phyloP scores from a whole-genome alignment of 805 yeast species.

The Lipomyces japonicus region DNA sequence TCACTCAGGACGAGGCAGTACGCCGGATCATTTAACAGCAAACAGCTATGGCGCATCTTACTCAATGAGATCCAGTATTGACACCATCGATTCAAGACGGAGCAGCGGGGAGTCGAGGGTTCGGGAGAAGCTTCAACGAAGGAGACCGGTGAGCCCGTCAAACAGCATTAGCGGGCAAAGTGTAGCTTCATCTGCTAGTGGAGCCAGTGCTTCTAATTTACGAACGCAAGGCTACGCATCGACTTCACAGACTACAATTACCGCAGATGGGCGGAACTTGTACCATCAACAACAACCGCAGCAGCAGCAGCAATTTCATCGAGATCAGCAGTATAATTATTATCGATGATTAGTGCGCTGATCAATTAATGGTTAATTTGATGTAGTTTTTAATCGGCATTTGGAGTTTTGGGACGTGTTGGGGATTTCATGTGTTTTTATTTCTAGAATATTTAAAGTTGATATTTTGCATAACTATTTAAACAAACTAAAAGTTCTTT shows the following conservation, averaged over 20 bases:
- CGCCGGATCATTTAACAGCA: background rate
- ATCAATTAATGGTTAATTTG: too few species aligned
- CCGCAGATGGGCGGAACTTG: background rate
- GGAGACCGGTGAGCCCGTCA: slow-evolving; percentile 12
- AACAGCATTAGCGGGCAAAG: slow-evolving; percentile 8
- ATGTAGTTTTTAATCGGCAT: too few species aligned
- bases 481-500: too few species aligned
- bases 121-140: slow-evolving; percentile 19
- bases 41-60: background rate
- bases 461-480: too few species aligned
- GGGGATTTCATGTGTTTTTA: too few species aligned
- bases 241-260: background rate
- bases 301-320: background rate
- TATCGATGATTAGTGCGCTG: too few species aligned
- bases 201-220: too few species aligned
- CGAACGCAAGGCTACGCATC: background rate
- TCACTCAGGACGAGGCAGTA: background rate
- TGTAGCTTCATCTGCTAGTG: slow-evolving; percentile 5
- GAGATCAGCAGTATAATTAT: too few species aligned
- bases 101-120: slow-evolving; percentile 23
- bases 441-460: too few species aligned
- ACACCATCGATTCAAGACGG: slow-evolving; percentile 20
- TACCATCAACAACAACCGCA: background rate
- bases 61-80: slow-evolving; percentile 1
- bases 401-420: too few species aligned